Evolutionary conservation across 495 filamentous ascomycete species (phyloP), one percentile per base, ranked within the genome.

Genomic region (Talaromyces borbonicus): DNA sequence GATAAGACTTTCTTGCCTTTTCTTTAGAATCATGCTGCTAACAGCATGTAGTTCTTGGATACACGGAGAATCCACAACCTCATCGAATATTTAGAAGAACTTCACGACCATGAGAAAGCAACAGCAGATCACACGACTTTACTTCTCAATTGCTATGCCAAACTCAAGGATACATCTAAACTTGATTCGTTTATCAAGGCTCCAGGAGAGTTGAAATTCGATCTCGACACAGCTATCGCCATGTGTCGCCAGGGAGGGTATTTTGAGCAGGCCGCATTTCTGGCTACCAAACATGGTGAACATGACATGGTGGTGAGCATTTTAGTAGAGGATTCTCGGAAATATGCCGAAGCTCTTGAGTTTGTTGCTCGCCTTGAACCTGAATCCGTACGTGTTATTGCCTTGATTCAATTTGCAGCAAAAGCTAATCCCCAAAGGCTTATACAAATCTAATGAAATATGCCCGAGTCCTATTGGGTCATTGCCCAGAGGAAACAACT

Each of bases 231-330:
- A 5, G 93, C 93, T 2, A 98, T 97, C 41, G 79, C 83, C 4
- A 97, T 98, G 92, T 98, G 92, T 54, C 79, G 93, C 14, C 92
- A 98, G 66, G 93, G 89, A 18, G 89, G 93, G n/a, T 98, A 98
- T 60, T 90, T 82, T 57, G 87, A 95, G 50, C 92, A 98, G 66
- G 92, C 92, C 6, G 93, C 92, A 2, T 97, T 92, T 56, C 74
- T 98, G 37, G 90, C 92, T 8, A 86, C 87, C 45, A 93, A 95
- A 57, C 90, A 97, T 56, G 80, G 85, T 5, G 93, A 98, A 56
- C 85, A 92, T 54, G 89, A 94, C 25, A 74, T 95, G 48, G 92
- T 98, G 1, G 82, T 97, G 8, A 87, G 94, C 59, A 95, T 98
- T 31, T 58, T 98, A 43, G 90, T 97, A 32, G 92, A 98, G 59